Base-by-base conservation (phyloP, 305 asterid genomes). In the Salvia sclarea region DNA sequence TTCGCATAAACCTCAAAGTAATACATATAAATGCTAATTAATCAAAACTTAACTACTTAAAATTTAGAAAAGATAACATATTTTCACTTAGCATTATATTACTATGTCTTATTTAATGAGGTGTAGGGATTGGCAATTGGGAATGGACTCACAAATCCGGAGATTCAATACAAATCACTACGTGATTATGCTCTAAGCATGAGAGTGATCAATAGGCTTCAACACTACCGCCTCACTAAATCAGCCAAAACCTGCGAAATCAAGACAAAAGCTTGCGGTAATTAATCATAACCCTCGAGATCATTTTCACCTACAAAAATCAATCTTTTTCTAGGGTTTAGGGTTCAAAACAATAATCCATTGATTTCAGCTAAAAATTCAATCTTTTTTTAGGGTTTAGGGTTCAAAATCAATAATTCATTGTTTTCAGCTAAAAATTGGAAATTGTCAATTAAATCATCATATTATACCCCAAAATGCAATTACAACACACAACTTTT, bases 111-210 rank as follows among this genome's bases (percentile, higher is more conserved):
- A 84, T 37, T 11, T 0, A 30, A 31, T 18, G 10, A 2, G 41
- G 21, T 37, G 13, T 25, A 61, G 96, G 96, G 96, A 20, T 76
- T 89, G 11, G 95, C 92, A 2, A 89, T 89, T 52, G 96, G 95
- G 13, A 89, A 89, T 66, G 96, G 96, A 49, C 81, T 89, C 12
- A 89, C 95, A 0, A 60, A 87, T 71, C 95, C 95, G 0, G 92
- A 76, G 76, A 85, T 81, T 48, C 96, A 89, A 76, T 89, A 83
- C 68, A 66, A 59, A 48, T 80, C 90, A 1, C 81, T 83, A 71
- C 75, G 84, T 0, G 96, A 89, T 76, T 89, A 79, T 69, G 96
- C 96, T 25, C 64, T 85, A 70, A 78, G 78, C 68, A 82, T 74
- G 81, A 79, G 79, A 45, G 67, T 89, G 65, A 85, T 89, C 38